These are phyloP conservation scores for Pinus taeda DNA, from an alignment of 75 land plant species.

Conservation along the genomic window DNA sequence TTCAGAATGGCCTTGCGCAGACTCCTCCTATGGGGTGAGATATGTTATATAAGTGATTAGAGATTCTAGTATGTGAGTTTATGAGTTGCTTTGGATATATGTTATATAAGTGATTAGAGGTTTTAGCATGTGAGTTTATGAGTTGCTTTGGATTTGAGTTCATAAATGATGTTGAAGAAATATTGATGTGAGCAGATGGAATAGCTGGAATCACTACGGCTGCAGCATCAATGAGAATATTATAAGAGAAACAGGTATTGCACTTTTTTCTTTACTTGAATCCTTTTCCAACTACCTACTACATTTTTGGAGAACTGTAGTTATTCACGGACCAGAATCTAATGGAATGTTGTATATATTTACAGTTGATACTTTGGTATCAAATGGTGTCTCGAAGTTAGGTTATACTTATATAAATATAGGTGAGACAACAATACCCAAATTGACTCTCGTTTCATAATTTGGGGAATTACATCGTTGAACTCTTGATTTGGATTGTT, in stretches of 20 bases:
- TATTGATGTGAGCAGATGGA: constrained; percentile 55
- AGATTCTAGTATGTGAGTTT: no score
- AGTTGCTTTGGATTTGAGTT: not conserved
- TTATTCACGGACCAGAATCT: not conserved
- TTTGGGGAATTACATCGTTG: not conserved
- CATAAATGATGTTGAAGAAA: not conserved
- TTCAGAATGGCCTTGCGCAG: constrained; percentile 48
- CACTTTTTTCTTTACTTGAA: not conserved
- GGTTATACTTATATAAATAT: constrained; percentile 80
- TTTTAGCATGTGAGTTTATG: not conserved
- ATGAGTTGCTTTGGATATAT: no score
- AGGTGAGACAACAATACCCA: constrained; percentile 27
- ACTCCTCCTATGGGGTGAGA: constrained; percentile 84
- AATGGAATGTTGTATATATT: not conserved
- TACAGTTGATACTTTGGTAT: constrained; percentile 83
- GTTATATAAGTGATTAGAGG: no score
- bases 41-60: not conserved
- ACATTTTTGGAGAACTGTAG: not conserved
- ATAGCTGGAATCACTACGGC: constrained; percentile 80
- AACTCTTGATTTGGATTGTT: not conserved
- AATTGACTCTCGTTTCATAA: not conserved
- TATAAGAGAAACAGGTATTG: constrained; percentile 63
- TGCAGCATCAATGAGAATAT: constrained; percentile 64
- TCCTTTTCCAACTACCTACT: not conserved
- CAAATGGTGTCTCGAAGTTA: constrained; percentile 59